A percentile compares a stretch with the other conserved stretches of the same genome.
These are phyloP conservation scores for Leucosporidium scottii DNA, from an alignment of 768 basidiomycete species.

Conservation along the genomic window DNA sequence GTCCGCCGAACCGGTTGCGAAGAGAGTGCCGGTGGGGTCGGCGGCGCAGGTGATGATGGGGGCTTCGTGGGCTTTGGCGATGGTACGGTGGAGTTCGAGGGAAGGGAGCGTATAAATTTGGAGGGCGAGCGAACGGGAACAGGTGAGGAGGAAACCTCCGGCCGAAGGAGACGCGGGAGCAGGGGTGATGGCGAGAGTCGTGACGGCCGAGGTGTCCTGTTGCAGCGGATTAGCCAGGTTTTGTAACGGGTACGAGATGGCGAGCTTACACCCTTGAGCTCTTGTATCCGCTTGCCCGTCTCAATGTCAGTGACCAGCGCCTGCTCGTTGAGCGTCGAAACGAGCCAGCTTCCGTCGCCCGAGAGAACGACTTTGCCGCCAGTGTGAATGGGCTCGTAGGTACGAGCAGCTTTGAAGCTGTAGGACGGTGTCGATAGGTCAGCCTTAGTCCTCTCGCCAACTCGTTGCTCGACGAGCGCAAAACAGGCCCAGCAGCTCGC, in stretches of 20 bases:
- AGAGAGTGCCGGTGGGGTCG: constrained; percentile 78
- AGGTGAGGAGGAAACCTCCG: constrained; percentile 58
- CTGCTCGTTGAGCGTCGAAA: constrained; percentile 82
- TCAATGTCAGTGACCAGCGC: constrained; percentile 73
- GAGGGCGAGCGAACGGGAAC: constrained; percentile 71
- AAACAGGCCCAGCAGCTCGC: not conserved
- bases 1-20: constrained; percentile 93
- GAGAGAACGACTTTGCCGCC: constrained; percentile 76
- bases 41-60: constrained; percentile 82
- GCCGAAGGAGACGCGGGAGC: constrained; percentile 50
- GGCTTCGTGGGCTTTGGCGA: constrained; percentile 81
- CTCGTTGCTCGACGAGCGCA: not conserved
- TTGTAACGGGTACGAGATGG: too few species aligned
- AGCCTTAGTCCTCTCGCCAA: not conserved
- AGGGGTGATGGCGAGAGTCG: constrained; percentile 72
- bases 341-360: constrained; percentile 65
- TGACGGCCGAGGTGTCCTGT: constrained; percentile 78
- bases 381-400: constrained; percentile 51
- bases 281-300: constrained; percentile 65
- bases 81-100: constrained; percentile 49
- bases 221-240: constrained; percentile 5
- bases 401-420: constrained; percentile 34
- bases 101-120: constrained; percentile 73
- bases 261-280: constrained; percentile 69
- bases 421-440: not conserved